phyloP scores from a whole-genome alignment of 352 stramenopile genomes.

The Globisporangium perplexum region DNA sequence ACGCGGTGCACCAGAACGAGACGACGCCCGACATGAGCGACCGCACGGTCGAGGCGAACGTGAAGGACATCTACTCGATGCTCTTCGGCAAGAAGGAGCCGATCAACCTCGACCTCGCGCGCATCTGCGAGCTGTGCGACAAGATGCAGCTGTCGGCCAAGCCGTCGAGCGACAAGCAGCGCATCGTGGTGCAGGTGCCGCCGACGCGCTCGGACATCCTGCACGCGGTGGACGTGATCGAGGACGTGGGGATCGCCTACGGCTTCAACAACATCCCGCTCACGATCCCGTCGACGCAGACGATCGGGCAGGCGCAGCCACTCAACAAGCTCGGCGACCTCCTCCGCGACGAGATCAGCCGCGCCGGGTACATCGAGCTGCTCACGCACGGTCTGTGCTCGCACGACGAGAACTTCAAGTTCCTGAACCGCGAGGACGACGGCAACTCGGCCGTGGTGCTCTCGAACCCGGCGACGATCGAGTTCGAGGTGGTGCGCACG shows the following conservation, averaged over 20 bases:
- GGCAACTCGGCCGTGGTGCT: conserved; percentile 90
- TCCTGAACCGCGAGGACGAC: conserved; percentile 83
- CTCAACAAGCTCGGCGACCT: conserved; percentile 98
- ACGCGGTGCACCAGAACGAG: conserved; percentile 57
- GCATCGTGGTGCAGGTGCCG: conserved; percentile 92
- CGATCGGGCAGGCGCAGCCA: conserved; percentile 93
- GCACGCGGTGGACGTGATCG: conserved; percentile 98
- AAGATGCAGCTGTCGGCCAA: conserved; percentile 98
- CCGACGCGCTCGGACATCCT: conserved; percentile 98
- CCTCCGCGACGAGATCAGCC: conserved; percentile 96
- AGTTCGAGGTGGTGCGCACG: conserved; percentile 99
- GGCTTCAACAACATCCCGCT: conserved; percentile 99
- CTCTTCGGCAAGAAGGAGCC: conserved; percentile 75
- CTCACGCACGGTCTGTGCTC: conserved; percentile 97
- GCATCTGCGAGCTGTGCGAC: conserved; percentile 92
- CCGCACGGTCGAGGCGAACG: conserved; percentile 77
- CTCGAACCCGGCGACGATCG: conserved; percentile 98
- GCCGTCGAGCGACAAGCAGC: conserved; percentile 46
- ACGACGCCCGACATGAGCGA: conserved; percentile 93
- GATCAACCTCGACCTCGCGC: conserved; percentile 78
- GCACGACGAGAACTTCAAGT: conserved; percentile 97
- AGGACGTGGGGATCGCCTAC: conserved; percentile 99
- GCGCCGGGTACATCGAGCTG: conserved; percentile 97
- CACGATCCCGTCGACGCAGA: conserved; percentile 93
- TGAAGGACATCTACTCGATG: conserved; percentile 88